phyloP scores from a whole-genome alignment of 257 asterid genomes.

The Nyctanthes arbortristis region DNA sequence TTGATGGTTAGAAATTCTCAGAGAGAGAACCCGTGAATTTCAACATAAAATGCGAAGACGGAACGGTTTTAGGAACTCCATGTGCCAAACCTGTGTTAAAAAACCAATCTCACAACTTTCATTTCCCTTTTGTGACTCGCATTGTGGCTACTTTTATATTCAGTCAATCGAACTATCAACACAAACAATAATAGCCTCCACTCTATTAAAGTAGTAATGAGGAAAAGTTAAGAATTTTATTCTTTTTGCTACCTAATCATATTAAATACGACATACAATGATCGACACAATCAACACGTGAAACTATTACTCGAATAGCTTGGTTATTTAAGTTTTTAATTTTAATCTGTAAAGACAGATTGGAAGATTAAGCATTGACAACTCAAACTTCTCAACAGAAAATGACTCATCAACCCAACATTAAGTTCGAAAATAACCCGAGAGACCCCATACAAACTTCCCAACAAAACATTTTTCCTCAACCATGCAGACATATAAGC shows the following conservation, averaged over 20 bases:
- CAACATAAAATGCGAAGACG: neutral
- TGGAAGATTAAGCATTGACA: neutral
- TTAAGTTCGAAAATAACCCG: neutral
- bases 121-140: neutral
- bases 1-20: neutral
- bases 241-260: too few species aligned
- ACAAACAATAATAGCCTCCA: neutral
- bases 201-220: too few species aligned
- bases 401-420: neutral
- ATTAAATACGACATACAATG: neutral
- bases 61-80: neutral
- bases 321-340: too few species aligned
- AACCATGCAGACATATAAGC: neutral
- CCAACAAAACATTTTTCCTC: neutral
- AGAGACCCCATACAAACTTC: neutral
- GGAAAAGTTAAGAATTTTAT: too few species aligned
- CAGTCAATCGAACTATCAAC: neutral
- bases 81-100: neutral
- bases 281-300: neutral
- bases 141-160: neutral
- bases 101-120: neutral
- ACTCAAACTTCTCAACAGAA: neutral
- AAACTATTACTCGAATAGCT: too few species aligned
- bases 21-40: too few species aligned
- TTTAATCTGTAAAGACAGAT: neutral